phyloP scores from a whole-genome alignment of 2,329 filamentous ascomycete species.

The Lasiodiplodia citricola region DNA sequence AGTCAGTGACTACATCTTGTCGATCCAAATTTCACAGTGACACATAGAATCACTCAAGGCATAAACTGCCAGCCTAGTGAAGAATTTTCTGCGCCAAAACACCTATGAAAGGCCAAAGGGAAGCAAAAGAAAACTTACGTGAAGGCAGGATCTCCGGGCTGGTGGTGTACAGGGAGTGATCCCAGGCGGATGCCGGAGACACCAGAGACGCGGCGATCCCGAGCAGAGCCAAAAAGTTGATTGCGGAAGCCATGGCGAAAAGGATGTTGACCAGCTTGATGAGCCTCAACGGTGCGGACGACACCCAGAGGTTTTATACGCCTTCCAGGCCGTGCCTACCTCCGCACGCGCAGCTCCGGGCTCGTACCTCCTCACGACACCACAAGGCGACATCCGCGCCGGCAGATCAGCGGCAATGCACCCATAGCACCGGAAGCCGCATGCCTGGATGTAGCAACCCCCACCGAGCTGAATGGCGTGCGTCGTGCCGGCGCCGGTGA shows the following conservation, averaged over 20 bases:
- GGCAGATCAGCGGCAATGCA: constrained; percentile 12
- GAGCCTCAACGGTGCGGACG: not conserved
- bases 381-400: not conserved
- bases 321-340: not conserved
- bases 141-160: constrained; percentile 20
- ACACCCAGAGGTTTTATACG: constrained; percentile 12
- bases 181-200: constrained; percentile 19
- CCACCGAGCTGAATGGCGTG: constrained; percentile 11
- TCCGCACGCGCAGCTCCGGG: not conserved
- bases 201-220: constrained; percentile 17
- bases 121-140: not conserved
- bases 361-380: constrained; percentile 1
- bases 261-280: constrained; percentile 15
- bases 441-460: not conserved
- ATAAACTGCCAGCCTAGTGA: too few relatives aligned
- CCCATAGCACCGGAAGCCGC: not conserved
- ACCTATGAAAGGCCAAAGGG: too few relatives aligned
- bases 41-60: not conserved
- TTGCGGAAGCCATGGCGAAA: constrained; percentile 19
- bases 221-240: constrained; percentile 24
- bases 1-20: not conserved
- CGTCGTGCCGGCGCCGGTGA: constrained; percentile 1
- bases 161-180: constrained; percentile 21
- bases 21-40: not conserved
- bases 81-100: not conserved